Base-by-base conservation (phyloP, 2,329 filamentous ascomycete genomes). In the Lasiodiplodia hormozganensis region DNA sequence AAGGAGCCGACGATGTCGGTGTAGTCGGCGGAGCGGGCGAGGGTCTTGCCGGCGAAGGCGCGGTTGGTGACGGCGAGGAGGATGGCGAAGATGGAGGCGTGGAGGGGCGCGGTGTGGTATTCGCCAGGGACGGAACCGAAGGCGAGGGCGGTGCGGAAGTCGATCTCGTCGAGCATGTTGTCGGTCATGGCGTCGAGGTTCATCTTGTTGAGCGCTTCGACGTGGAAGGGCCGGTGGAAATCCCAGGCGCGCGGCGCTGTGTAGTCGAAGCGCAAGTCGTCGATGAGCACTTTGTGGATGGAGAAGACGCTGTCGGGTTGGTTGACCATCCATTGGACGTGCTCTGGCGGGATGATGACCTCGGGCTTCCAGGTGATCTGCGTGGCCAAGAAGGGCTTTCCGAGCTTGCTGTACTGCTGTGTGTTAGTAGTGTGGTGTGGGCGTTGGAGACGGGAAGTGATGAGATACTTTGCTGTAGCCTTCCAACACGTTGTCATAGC, bases 131-230 rank as follows among this genome's bases (percentile, higher is more conserved):
- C 21, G 47, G 10, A 3, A 31, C 62, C 62, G 28, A 65, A 53
- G 31, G 31, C 34, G 8, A 5, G 6, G 47, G n/a, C 62, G 8
- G 49, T 28, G 43, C 62, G 49, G 28, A 23, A 23, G 43, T n/a
- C 31, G 43, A 67, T 67, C 16, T 67, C 65, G 52, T 58, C 34
- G 18, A 67, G 21, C 36, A 67, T 67, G 23, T 25, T 18, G 16
- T 28, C 18, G 16, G 65, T 67, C 51, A 67, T 57, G 18, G 49
- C 34, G 36, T 58, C 34, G 34, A 67, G 65, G 49, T 57, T 56
- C 38, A 67, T 56, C 52, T 67, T 67, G 65, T 67, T 67, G 34
- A 67, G 52, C 3, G 65, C 65, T 23, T 67, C 65, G 52, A 67
- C 52, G 52, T 67, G 65, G 52, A 67, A 67, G 34, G 65, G 51